Base-by-base conservation (phyloP, 2,329 filamentous ascomycete species). In the Cytospora piceae region DNA sequence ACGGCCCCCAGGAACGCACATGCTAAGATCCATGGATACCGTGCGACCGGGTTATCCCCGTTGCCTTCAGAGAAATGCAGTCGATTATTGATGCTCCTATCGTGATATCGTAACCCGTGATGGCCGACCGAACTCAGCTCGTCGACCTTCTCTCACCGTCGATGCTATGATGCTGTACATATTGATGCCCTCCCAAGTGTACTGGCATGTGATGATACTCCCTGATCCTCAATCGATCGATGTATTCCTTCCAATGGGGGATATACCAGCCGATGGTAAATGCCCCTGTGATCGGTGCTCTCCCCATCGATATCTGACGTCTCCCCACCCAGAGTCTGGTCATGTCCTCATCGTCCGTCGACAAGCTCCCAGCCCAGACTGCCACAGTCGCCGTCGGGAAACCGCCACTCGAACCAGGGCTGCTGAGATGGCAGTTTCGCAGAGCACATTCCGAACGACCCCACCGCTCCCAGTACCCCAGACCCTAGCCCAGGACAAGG, bases 41-140 rank as follows among this genome's bases (percentile, higher is more conserved):
- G 20, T 42, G 39, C 39, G 24, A 49, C n/a, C n/a, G 11, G 8
- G 9, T 49, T 12, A 8, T 24, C 8, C 39, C 20, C 37, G 37
- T 42, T 42, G 39, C 39, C 42, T 49, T 57, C 37, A 39, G 53
- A 57, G 56, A 55, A 63, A 63, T 63, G 61, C 56, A 63, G 56
- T 57, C 29, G 51, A 63, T 63, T 57, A 63, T 31, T 57, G 56
- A 63, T 63, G 61, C 61, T 63, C 39, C 61, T 63, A 63, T 63
- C 61, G 53, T 63, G 53, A 57, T 57, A 63, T 63, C 61, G 42
- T 63, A 46, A 39, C 29, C 61, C 61, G 54, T 63, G 39, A 63
- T 54, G 27, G 46, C 42, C 22, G 49, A 53, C 49, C 61, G 53
- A 63, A 34, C 31, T 29, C 27, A 31, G 46, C 46, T 49, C n/a